Conservation (phyloP, 2,329 filamentous ascomycete species). For the Scedosporium apiospermum region DNA sequence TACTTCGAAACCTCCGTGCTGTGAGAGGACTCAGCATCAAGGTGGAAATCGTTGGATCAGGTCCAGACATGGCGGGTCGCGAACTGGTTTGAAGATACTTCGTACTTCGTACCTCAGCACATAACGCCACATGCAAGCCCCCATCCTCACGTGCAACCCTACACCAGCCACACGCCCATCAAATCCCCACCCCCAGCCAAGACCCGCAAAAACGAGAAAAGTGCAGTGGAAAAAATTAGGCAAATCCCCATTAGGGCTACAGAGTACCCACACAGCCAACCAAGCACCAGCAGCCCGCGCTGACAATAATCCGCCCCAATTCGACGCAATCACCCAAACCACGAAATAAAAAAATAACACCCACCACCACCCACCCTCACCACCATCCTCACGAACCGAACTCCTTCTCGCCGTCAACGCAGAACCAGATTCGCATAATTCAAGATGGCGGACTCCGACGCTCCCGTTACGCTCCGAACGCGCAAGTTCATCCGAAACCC, state of each 20-base stretch:
- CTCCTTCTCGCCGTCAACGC: slow-evolving; percentile 19
- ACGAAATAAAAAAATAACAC: slow-evolving; percentile 14
- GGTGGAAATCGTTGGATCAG: too few relatives aligned
- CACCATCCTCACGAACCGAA: slow-evolving; percentile 19
- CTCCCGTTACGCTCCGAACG: slow-evolving; percentile 79
- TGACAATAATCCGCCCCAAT: neutral
- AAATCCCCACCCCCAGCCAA: neutral
- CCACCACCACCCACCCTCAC: slow-evolving; percentile 15
- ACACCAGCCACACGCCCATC: slow-evolving; percentile 1
- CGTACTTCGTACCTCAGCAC: too few relatives aligned
- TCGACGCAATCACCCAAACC: neutral
- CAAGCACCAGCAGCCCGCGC: slow-evolving; percentile 3
- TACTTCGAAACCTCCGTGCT: too few relatives aligned
- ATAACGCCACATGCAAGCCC: too few relatives aligned
- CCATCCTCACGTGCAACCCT: neutral
- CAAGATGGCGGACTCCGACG: slow-evolving; percentile 82
- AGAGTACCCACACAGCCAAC: slow-evolving; percentile 6
- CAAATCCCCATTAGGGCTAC: slow-evolving; percentile 6
- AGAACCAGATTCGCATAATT: slow-evolving; percentile 18
- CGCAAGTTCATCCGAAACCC: slow-evolving; percentile 99
- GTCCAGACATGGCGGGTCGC: too few relatives aligned
- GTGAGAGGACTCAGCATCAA: too few relatives aligned
- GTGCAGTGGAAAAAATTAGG: neutral
- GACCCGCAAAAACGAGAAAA: neutral
- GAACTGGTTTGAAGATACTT: too few relatives aligned